phyloP scores from a whole-genome alignment of 495 filamentous ascomycete genomes.

The Darksidea phi region DNA sequence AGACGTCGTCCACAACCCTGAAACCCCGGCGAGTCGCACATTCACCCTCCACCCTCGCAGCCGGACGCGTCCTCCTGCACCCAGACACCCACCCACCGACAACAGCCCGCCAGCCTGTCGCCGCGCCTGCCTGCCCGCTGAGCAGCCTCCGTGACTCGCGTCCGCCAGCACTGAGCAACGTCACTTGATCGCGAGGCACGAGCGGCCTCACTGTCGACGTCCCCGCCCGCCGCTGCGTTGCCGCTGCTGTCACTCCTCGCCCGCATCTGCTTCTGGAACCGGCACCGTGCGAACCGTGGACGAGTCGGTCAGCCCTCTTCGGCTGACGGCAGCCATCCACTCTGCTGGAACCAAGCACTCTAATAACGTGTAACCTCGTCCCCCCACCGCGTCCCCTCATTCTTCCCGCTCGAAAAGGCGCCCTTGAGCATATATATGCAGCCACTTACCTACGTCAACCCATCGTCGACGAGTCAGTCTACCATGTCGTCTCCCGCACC shows the following conservation, averaged over 20 bases:
- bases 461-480: slow-evolving; percentile 15
- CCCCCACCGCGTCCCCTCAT: slow-evolving; percentile 13
- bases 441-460: slow-evolving; percentile 8
- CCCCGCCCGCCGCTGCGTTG: background rate
- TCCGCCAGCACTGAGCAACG: slow-evolving; percentile 2
- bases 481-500: slow-evolving; percentile 78
- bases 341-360: slow-evolving; percentile 25
- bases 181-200: slow-evolving; percentile 11
- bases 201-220: background rate
- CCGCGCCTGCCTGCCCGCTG: slow-evolving; percentile 1
- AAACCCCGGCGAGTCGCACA: slow-evolving; percentile 11
- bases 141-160: background rate
- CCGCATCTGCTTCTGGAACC: background rate
- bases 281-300: background rate
- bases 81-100: background rate
- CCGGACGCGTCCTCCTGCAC: background rate
- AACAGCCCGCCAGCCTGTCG: slow-evolving; percentile 8
- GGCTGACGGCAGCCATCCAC: slow-evolving; percentile 29
- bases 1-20: slow-evolving; percentile 1
- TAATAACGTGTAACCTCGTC: slow-evolving; percentile 18
- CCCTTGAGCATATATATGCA: slow-evolving; percentile 19
- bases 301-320: slow-evolving; percentile 31
- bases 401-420: slow-evolving; percentile 2
- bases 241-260: background rate
- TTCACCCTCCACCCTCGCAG: background rate